Evolutionary conservation across 331 rosid genomes (phyloP).

Genomic region (Rhamnella rubrinervis): DNA sequence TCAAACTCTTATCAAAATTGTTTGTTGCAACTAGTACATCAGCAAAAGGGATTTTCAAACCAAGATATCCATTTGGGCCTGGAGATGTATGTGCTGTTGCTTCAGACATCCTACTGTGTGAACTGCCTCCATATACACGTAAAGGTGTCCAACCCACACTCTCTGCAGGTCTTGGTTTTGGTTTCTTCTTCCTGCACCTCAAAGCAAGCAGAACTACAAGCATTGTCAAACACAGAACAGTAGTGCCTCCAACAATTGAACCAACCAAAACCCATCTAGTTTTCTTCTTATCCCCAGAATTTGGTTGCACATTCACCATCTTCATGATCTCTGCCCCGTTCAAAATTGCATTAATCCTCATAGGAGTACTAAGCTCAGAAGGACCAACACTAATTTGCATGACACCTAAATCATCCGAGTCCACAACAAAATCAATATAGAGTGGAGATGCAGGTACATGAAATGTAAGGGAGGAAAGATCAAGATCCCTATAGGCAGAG

Average conservation of each 20-base stretch:
- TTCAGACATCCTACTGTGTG: constrained; percentile 75
- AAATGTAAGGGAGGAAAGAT: constrained; percentile 57
- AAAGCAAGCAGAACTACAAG: constrained; percentile 48
- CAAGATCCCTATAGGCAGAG: constrained; percentile 73
- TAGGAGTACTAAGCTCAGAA: constrained; percentile 64
- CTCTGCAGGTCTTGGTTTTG: constrained; percentile 46
- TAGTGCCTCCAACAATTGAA: constrained; percentile 62
- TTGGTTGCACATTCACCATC: constrained; percentile 42
- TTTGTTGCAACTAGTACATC: constrained; percentile 77
- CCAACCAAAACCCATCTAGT: constrained; percentile 55
- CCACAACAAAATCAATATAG: constrained; percentile 72
- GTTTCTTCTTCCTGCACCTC: constrained; percentile 61
- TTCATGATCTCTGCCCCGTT: constrained; percentile 98
- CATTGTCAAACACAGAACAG: constrained; percentile 38
- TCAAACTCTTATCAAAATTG: constrained; percentile 62
- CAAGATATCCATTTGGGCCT: constrained; percentile 70
- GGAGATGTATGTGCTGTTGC: constrained; percentile 57
- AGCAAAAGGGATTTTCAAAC: constrained; percentile 74
- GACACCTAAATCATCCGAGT: constrained; percentile 55
- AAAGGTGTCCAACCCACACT: constrained; percentile 91
- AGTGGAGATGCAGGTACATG: constrained; percentile 72
- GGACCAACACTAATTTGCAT: constrained; percentile 83
- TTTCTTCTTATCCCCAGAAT: constrained; percentile 26
- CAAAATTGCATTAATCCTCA: constrained; percentile 78
- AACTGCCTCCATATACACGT: constrained; percentile 71